Evolutionary conservation across 192 early-diverging fungal genomes (phyloP), one percentile per base, ranked within the genome.

Genomic region (Coemansia sp.): DNA sequence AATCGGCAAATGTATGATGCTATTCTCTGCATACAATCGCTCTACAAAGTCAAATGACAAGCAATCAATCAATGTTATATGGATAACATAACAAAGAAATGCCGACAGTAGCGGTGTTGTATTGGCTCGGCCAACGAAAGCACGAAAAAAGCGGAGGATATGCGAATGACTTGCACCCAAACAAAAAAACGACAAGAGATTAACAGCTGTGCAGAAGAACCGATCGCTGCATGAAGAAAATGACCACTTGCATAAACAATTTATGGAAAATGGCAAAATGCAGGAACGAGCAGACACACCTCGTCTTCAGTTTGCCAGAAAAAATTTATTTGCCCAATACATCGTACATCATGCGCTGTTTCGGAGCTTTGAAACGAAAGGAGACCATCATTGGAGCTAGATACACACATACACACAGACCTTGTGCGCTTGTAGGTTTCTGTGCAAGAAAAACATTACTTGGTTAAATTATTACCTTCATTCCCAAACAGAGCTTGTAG

Each of bases 261-360:
- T 21, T 12, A 58, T 21, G 18, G 56, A 40, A n/a, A 58, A 58
- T 58, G 56, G 56, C 56, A 58, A 40, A 58, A 58, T 58, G 56
- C 56, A 58, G 1, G 56, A 58, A n/a, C 16, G 16, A 10, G 39
- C 32, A 8, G 6, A 52, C 19, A 52, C 6, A 52, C 49, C 6
- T 21, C n/a, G 15, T 15, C 46, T 48, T 16, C 15, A 48, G 15
- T n/a, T 13, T n/a, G 15, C n/a, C 15, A n/a, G 46, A 48, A 16
- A 15, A 3, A 26, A 26, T 26, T 26, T 26, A 6, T 48, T 48
- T 48, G 15, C 46, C 46, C 46, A 48, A 48, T 16, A n/a, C 19
- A 52, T 3, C 26, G 26, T 26, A 26, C 26, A 26, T 26, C 26
- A 26, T 26, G 26, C 26, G 0, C 3, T 26, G 3, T 3, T 26